phyloP scores from a whole-genome alignment of 352 stramenopile genomes.

The Globisporangium cylindrosporum region DNA sequence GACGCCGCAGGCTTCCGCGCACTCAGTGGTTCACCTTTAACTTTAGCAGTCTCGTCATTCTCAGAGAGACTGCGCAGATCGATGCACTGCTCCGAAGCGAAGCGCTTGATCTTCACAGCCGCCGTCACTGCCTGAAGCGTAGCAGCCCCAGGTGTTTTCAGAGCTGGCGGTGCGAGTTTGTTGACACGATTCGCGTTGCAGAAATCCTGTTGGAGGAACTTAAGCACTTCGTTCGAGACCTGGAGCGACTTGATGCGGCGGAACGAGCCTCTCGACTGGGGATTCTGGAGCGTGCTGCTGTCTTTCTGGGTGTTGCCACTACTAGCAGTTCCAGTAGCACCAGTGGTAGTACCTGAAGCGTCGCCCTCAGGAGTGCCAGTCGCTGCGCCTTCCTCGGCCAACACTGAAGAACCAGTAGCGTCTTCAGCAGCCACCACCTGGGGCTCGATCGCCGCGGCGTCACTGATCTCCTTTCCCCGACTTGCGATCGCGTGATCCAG shows the following conservation, averaged over 20 bases:
- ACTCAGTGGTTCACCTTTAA: neutral
- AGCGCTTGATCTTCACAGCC: slow-evolving; percentile 18
- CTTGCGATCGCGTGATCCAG: slow-evolving; percentile 64
- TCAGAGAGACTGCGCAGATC: slow-evolving; percentile 3
- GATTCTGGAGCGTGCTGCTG: neutral
- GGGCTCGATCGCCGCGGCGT: neutral
- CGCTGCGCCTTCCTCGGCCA: neutral
- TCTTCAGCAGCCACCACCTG: neutral
- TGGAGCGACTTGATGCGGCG: slow-evolving; percentile 52
- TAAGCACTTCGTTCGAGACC: slow-evolving; percentile 55
- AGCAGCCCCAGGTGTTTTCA: slow-evolving; percentile 2
- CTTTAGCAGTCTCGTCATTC: neutral
- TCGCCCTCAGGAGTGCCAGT: neutral
- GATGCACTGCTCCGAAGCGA: slow-evolving; percentile 12
- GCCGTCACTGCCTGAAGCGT: neutral
- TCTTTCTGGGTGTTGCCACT: neutral
- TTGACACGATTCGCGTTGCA: slow-evolving; percentile 40
- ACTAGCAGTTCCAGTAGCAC: neutral
- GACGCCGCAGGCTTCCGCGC: neutral
- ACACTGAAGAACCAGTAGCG: neutral
- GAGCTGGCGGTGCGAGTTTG: neutral
- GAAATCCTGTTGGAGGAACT: slow-evolving; percentile 74
- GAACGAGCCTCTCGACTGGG: slow-evolving; percentile 21
- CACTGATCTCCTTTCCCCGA: slow-evolving; percentile 46
- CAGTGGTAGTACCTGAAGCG: neutral